phyloP scores from a whole-genome alignment of 202 grass and related monocot genomes.

The Hordeum pubiflorum region DNA sequence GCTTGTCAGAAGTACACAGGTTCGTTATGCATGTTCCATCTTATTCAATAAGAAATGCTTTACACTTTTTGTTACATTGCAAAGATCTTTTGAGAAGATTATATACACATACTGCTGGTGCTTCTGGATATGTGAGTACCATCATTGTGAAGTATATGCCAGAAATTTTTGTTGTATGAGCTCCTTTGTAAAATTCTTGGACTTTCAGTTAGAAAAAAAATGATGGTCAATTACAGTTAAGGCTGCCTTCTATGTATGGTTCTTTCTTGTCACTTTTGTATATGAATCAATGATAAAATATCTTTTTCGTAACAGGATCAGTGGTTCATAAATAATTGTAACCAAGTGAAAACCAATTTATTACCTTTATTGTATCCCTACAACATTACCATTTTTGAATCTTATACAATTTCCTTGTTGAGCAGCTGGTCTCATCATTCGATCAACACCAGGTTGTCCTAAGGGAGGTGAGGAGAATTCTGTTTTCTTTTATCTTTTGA shows the following conservation, averaged over 20 bases:
- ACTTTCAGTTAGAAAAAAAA: neutral
- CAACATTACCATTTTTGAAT: neutral
- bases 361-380: neutral
- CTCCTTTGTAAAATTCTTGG: neutral
- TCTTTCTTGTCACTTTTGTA: neutral
- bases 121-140: neutral
- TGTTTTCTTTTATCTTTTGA: neutral
- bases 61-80: neutral
- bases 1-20: conserved; percentile 59
- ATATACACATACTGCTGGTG: neutral
- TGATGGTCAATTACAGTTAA: neutral
- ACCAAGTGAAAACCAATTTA: neutral
- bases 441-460: conserved; percentile 86
- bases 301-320: neutral
- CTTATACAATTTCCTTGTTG: conserved; percentile 2
- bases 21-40: conserved; percentile 2
- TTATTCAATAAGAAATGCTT: neutral
- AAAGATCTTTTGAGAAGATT: neutral
- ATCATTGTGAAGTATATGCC: neutral
- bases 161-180: too few species aligned
- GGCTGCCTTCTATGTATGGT: neutral
- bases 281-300: neutral
- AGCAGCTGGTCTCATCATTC: conserved; percentile 70
- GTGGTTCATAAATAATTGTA: neutral
- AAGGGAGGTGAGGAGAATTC: conserved; percentile 56